Percentiles rank a stretch among this genome's conserved stretches.
Evolutionary conservation across 768 basidiomycete species (phyloP).

Genomic region (Podaxis rugospora): DNA sequence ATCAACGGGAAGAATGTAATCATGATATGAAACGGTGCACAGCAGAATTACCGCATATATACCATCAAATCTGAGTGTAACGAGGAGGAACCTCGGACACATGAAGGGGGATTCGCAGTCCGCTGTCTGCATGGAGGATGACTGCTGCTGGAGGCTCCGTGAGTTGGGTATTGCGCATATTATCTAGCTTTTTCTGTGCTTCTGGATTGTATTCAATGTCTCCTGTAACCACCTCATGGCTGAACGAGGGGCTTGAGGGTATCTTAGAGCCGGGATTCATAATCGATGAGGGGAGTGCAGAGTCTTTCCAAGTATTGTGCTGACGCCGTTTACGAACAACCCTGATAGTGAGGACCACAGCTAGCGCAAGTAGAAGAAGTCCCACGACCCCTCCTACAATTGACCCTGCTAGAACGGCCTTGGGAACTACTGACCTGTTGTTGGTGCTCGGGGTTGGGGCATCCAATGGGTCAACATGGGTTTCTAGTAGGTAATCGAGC

Average conservation of each 20-base stretch:
- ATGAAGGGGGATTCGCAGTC: background rate
- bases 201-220: slow-evolving; percentile 9
- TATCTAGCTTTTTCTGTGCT: slow-evolving; percentile 7
- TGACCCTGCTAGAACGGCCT: background rate
- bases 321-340: background rate
- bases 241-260: slow-evolving; percentile 5
- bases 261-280: background rate
- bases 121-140: slow-evolving; percentile 6
- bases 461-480: background rate
- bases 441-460: background rate
- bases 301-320: slow-evolving; percentile 3
- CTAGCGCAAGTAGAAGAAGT: background rate
- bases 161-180: background rate
- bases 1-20: no score
- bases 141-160: background rate
- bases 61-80: slow-evolving; percentile 2
- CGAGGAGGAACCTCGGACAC: background rate
- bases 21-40: background rate
- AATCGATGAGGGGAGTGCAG: background rate
- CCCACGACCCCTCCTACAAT: background rate
- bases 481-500: background rate
- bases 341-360: background rate
- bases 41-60: background rate
- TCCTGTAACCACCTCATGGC: slow-evolving; percentile 7
- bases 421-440: background rate